phyloP scores from a whole-genome alignment of 2,329 filamentous ascomycete genomes.

The Aspergillus niger region DNA sequence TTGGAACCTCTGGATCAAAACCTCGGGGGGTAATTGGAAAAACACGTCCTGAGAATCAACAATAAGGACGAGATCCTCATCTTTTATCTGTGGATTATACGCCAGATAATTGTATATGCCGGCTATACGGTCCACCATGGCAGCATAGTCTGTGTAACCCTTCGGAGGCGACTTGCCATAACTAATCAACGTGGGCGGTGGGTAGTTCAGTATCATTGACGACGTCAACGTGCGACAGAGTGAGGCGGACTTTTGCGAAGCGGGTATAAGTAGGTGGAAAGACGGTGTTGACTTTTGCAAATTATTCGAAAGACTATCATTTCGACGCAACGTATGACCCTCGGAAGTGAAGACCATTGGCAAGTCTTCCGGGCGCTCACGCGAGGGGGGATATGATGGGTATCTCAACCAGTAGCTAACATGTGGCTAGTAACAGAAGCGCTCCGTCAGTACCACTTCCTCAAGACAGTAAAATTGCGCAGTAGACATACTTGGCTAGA shows the following conservation, averaged over 20 bases:
- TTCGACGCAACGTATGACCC: constrained; percentile 22
- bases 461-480: background rate
- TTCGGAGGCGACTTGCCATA: constrained; percentile 38
- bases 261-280: constrained; percentile 60
- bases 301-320: constrained; percentile 33
- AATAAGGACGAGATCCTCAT: constrained; percentile 64
- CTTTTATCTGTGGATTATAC: constrained; percentile 49
- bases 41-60: constrained; percentile 66
- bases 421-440: constrained; percentile 20
- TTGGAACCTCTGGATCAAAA: constrained; percentile 65
- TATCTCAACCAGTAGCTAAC: constrained; percentile 38
- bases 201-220: constrained; percentile 61
- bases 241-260: constrained; percentile 49
- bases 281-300: constrained; percentile 40
- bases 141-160: constrained; percentile 39
- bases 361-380: constrained; percentile 34
- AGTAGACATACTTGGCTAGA: constrained; percentile 20
- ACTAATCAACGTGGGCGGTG: constrained; percentile 57
- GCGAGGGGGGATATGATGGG: constrained; percentile 35
- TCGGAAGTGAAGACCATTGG: constrained; percentile 27
- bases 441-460: background rate
- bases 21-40: constrained; percentile 65
- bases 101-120: constrained; percentile 53
- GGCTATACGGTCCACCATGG: constrained; percentile 49
- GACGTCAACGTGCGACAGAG: constrained; percentile 61